Conservation (phyloP, 2,329 filamentous ascomycete genomes). For the Fusarium hostae region DNA sequence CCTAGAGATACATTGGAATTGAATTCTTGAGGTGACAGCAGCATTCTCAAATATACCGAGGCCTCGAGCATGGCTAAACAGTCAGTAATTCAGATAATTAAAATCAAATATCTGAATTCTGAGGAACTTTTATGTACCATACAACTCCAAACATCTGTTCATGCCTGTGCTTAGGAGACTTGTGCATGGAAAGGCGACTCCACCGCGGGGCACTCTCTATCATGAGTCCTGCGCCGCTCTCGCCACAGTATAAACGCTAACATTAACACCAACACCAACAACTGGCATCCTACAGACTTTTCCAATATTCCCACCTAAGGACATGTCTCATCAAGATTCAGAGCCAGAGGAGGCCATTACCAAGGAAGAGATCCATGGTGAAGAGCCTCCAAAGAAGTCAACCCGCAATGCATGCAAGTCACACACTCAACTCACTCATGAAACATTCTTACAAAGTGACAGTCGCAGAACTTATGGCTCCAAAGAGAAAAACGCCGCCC, state of each 20-base stretch:
- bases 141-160: not conserved
- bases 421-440: not conserved
- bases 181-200: conserved; percentile 1
- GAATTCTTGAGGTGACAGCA: not conserved
- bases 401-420: conserved; percentile 57
- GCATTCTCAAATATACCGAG: not conserved
- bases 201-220: conserved; percentile 27
- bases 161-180: not conserved
- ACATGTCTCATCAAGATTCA: conserved; percentile 43
- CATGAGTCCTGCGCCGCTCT: conserved; percentile 15
- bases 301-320: not conserved
- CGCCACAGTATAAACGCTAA: not conserved
- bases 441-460: conserved; percentile 16
- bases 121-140: not conserved
- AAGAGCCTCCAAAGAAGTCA: conserved; percentile 41
- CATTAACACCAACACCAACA: not conserved
- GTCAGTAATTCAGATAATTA: not conserved
- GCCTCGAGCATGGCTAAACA: not conserved
- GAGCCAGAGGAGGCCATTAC: conserved; percentile 56
- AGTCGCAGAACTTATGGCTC: conserved; percentile 51
- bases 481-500: conserved; percentile 49
- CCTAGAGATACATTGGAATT: not conserved
- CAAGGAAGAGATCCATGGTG: conserved; percentile 54
- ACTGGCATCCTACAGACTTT: not conserved
- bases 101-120: not conserved